Percentiles rank a stretch among this genome's conserved stretches.
phyloP scores from a whole-genome alignment of 1,284 basidiomycete species.

The Inonotus hispidus region DNA sequence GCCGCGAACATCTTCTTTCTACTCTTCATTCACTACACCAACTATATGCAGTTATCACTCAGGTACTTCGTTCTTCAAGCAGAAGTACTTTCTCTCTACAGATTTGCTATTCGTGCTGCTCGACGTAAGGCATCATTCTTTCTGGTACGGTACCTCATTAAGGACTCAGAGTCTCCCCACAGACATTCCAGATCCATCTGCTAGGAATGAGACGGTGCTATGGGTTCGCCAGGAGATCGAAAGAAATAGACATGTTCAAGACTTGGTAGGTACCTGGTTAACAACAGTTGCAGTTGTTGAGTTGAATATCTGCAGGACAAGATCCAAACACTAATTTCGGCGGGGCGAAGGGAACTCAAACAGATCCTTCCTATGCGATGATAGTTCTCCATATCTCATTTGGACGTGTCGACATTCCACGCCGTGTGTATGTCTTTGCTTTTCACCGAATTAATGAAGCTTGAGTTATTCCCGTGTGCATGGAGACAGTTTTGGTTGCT shows the following conservation, averaged over 20 bases:
- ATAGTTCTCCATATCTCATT: background rate
- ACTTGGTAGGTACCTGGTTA: constrained; percentile 41
- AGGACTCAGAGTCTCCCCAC: constrained; percentile 1
- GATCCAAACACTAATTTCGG: constrained; percentile 11
- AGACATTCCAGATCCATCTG: constrained; percentile 57
- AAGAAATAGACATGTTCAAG: constrained; percentile 48
- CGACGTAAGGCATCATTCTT: constrained; percentile 40
- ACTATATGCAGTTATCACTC: constrained; percentile 40
- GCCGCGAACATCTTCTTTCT: background rate
- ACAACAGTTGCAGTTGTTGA: background rate
- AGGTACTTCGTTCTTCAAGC: constrained; percentile 71
- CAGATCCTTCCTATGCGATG: constrained; percentile 14
- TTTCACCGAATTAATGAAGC: too few relatives aligned
- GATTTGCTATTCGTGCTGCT: constrained; percentile 59
- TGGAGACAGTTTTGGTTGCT: too few relatives aligned
- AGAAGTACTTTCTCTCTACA: constrained; percentile 56
- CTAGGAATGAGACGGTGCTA: constrained; percentile 57
- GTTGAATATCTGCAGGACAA: constrained; percentile 8
- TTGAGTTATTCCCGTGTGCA: too few relatives aligned
- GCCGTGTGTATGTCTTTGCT: too few relatives aligned
- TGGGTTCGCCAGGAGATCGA: constrained; percentile 75
- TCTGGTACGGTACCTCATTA: constrained; percentile 6
- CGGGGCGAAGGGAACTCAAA: constrained; percentile 13
- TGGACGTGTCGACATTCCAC: too few relatives aligned
- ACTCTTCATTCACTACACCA: background rate